Conservation (phyloP, 2,329 filamentous ascomycete genomes). For the Penicillium concentricum region DNA sequence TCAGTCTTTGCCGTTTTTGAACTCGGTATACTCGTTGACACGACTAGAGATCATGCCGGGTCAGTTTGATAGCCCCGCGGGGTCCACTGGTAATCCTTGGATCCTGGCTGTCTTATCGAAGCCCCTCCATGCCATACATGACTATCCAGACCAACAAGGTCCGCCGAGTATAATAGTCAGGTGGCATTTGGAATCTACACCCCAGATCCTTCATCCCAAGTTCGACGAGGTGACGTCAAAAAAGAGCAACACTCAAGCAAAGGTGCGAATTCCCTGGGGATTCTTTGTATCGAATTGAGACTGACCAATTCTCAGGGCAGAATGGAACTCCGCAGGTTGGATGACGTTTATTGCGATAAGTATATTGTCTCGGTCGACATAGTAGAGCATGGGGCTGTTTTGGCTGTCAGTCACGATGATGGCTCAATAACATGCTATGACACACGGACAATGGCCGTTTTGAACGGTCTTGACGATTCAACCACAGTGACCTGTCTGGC, state of each 20-base stretch:
- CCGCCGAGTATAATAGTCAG: conserved; percentile 73
- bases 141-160: conserved; percentile 60
- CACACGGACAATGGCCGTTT: conserved; percentile 67
- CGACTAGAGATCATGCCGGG: conserved; percentile 72
- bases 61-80: conserved; percentile 56
- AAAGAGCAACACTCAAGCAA: conserved; percentile 53
- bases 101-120: conserved; percentile 73
- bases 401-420: conserved; percentile 75
- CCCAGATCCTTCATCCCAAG: conserved; percentile 67
- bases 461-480: conserved; percentile 64
- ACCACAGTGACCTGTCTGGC: conserved; percentile 67
- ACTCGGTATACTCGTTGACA: conserved; percentile 61
- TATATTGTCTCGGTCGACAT: conserved; percentile 67
- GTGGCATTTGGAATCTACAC: conserved; percentile 72
- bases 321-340: conserved; percentile 60
- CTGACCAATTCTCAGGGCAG: conserved; percentile 39
- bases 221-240: conserved; percentile 74
- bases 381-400: conserved; percentile 67
- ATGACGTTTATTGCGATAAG: conserved; percentile 68
- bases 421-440: conserved; percentile 79
- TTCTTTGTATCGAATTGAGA: not conserved
- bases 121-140: conserved; percentile 50
- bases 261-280: conserved; percentile 25
- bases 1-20: conserved; percentile 25
- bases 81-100: conserved; percentile 59